Conservation (phyloP, 176 grass and related monocot genomes). For the Pharus latifolius region DNA sequence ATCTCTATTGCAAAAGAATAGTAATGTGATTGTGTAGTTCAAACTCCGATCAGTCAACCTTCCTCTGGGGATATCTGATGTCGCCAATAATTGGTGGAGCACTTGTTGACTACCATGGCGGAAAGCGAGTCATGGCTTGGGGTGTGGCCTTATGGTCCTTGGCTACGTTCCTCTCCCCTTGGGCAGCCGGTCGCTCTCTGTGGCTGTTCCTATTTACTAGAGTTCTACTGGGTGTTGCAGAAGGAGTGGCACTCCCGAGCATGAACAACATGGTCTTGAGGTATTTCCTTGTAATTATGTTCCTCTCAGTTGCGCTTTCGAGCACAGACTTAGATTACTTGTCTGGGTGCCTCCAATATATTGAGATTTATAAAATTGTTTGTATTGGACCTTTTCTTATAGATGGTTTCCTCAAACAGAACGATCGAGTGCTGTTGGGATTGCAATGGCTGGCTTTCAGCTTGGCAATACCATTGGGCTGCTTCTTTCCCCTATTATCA, state of each 20-base stretch:
- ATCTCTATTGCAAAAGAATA: not conserved
- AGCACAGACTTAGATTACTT: not conserved
- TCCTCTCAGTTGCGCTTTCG: slow-evolving; percentile 5
- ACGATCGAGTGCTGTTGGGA: slow-evolving; percentile 81
- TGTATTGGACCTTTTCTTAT: slow-evolving; percentile 36
- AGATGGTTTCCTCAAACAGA: slow-evolving; percentile 98
- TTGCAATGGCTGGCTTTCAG: slow-evolving; percentile 98
- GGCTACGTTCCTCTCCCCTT: slow-evolving; percentile 88
- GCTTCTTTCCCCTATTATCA: slow-evolving; percentile 90
- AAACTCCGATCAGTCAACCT: slow-evolving; percentile 65
- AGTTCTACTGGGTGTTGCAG: slow-evolving; percentile 71
- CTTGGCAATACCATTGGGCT: slow-evolving; percentile 79
- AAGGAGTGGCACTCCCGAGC: slow-evolving; percentile 96
- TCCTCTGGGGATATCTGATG: slow-evolving; percentile 94
- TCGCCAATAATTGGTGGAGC: slow-evolving; percentile 87
- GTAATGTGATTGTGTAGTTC: slow-evolving; percentile 1
- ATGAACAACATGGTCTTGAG: slow-evolving; percentile 99
- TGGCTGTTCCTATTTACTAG: slow-evolving; percentile 67
- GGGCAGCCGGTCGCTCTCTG: slow-evolving; percentile 73
- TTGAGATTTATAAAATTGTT: slow-evolving; percentile 9
- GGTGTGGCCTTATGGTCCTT: slow-evolving; percentile 91
- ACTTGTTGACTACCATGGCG: slow-evolving; percentile 82
- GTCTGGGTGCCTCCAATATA: not conserved
- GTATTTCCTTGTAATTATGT: slow-evolving; percentile 33
- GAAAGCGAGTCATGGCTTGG: slow-evolving; percentile 87